These are phyloP conservation scores for Umbellularia californica DNA, from an alignment of 164 flowering plant species.

Conservation along the genomic window DNA sequence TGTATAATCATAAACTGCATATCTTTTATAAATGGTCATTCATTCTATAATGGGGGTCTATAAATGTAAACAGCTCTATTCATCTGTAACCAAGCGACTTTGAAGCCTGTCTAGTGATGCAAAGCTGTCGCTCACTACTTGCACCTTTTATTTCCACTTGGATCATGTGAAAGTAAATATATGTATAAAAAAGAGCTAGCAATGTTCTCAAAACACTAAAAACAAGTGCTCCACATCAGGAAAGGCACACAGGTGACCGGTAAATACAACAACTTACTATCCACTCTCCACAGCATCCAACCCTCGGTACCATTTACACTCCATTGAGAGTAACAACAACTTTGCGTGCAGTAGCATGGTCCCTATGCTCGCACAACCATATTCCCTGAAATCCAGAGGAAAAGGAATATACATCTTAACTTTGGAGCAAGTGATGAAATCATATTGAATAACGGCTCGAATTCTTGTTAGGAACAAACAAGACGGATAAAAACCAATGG, in stretches of 20 bases:
- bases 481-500: not conserved
- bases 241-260: not conserved
- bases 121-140: no score
- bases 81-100: no score
- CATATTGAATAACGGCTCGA: not conserved
- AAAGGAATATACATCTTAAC: not conserved
- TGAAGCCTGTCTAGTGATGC: no score
- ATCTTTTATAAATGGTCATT: no score
- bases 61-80: no score
- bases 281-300: not conserved
- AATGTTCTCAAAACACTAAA: not conserved
- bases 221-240: not conserved
- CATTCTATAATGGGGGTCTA: no score
- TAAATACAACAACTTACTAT: not conserved
- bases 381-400: slow-evolving; percentile 61
- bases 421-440: not conserved
- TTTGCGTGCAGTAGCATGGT: slow-evolving; percentile 64
- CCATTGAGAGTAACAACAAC: slow-evolving; percentile 91
- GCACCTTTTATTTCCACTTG: not conserved
- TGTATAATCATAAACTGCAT: no score
- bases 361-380: slow-evolving; percentile 97
- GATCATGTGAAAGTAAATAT: not conserved
- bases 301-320: slow-evolving; percentile 24
- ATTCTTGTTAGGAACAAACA: not conserved
- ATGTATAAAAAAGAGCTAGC: not conserved